These are phyloP conservation scores for Lactarius hatsudake DNA, from an alignment of 768 basidiomycete genomes.

Conservation along the genomic window DNA sequence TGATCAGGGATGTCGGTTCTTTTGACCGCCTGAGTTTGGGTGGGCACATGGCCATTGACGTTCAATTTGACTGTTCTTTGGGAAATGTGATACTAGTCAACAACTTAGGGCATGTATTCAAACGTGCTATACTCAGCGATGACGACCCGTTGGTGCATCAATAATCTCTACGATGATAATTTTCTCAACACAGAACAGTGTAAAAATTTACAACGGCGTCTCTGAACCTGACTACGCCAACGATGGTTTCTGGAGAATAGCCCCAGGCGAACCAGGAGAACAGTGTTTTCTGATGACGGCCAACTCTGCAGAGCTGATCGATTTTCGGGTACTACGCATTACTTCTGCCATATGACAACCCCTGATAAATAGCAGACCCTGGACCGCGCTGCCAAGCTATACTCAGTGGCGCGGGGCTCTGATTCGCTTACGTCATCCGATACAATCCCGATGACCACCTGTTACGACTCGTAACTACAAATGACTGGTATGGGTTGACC, in stretches of 20 bases:
- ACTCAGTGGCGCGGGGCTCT: conserved; percentile 35
- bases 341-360: background rate
- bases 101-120: conserved; percentile 20
- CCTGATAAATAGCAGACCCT: conserved; percentile 6
- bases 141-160: conserved; percentile 1
- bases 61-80: conserved; percentile 36
- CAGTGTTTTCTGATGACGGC: conserved; percentile 49
- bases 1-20: conserved; percentile 14
- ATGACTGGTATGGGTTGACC: conserved; percentile 70
- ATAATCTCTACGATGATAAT: background rate
- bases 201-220: conserved; percentile 16
- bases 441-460: conserved; percentile 42
- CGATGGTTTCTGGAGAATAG: conserved; percentile 54
- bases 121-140: background rate
- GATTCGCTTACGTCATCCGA: conserved; percentile 53
- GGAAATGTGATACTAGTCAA: conserved; percentile 14
- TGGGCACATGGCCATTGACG: conserved; percentile 45
- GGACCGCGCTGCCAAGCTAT: conserved; percentile 30
- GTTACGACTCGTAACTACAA: conserved; percentile 57
- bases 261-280: conserved; percentile 35
- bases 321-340: conserved; percentile 51
- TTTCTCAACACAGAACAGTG: conserved; percentile 6
- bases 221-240: conserved; percentile 3
- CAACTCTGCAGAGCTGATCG: conserved; percentile 44
- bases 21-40: conserved; percentile 40